Evolutionary conservation across 768 basidiomycete species (phyloP), one percentile per base, ranked within the genome.

Genomic region (Tulasnella sp.): DNA sequence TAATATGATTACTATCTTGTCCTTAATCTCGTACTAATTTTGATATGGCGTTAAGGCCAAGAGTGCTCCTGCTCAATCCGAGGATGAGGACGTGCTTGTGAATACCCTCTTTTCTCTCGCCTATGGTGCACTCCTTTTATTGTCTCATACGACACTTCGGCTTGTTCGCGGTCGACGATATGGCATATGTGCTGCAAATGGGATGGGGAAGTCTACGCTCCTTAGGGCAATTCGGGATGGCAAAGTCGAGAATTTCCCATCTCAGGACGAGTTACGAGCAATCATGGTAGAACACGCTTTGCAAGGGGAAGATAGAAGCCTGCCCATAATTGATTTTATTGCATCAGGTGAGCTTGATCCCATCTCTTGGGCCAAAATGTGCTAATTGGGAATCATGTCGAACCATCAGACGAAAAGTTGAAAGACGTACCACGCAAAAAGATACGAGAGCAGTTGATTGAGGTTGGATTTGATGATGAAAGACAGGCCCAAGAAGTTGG

Each of bases 201-300:
- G 93, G 55, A 83, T 86, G 52, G 93, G 93, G 57, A 98, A 98
- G 67, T 86, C 84, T 15, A 96, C 93, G 3, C 76, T 98, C 37
- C 81, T 98, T 81, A 87, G 91, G 60, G 91, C 93, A 61, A 78
- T 96, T 56, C 78, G 87, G 52, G 90, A 93, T 61, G 84, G 87
- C 53, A 96, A 96, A 68, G 69, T 70, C 58, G 93, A 98, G 67
- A 91, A 91, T 63, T 98, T 96, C 68, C 93, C 93, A 16, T 76
- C 88, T 4, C 89, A 80, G 58, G 78, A 81, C 56, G 74, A 90
- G 65, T 70, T 98, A 44, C 77, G 85, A 41, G 85, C 85, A 59
- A 78, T 95, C 54, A 96, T 96, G 91, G 92, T 98, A 29, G 93
- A 96, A 67, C 92, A 98, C 68, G 82, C 91, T 24, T 72, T 96